Base-by-base conservation (phyloP, 805 yeast species). In the Cyberlindnera euphorbiae region DNA sequence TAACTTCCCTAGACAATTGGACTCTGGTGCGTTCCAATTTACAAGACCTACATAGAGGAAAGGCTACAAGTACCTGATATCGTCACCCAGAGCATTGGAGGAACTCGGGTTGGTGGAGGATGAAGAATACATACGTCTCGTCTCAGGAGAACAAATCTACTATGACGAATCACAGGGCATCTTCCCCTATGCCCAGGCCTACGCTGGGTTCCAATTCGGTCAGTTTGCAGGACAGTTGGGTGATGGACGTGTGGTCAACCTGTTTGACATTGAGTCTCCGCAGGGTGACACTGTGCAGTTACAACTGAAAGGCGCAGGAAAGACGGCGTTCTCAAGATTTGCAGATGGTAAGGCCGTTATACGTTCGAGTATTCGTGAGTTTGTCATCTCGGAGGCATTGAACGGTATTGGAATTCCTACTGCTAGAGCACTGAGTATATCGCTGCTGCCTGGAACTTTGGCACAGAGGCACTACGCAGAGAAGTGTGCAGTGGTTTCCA, bases 171-270 rank as follows among this genome's bases (percentile, higher is more conserved):
- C 55, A 6, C 18, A 28, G 26, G 33, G 33, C 10, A 71, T 82
- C 1, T 76, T 75, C 47, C 97, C 98, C 0, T 90, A 83, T 59
- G 76, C 96, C 10, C 89, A 83, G 58, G 85, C 90, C 0, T 90
- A 90, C 59, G 96, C 97, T 2, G 98, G 98, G 1, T 87, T 82
- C 70, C 98, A 90, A 55, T 90, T 93, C 65, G 97, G 98, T 3
- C 77, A 75, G 46, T 90, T 90, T 75, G 97, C 97, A 0, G 97
- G 97, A 2, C 98, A 93, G 58, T 64, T 90, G 43, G 98, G 98
- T 6, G 98, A 90, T 58, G 98, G 98, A 1, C 66, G 98, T 41
- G 96, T 87, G 2, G 73, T 80, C 6, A 86, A 83, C 51, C 62
- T 90, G 30, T 89, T 90, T 62, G 90, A 84, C 45, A 60, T 82